Conservation (phyloP, 495 filamentous ascomycete genomes). For the Physcia stellaris region DNA sequence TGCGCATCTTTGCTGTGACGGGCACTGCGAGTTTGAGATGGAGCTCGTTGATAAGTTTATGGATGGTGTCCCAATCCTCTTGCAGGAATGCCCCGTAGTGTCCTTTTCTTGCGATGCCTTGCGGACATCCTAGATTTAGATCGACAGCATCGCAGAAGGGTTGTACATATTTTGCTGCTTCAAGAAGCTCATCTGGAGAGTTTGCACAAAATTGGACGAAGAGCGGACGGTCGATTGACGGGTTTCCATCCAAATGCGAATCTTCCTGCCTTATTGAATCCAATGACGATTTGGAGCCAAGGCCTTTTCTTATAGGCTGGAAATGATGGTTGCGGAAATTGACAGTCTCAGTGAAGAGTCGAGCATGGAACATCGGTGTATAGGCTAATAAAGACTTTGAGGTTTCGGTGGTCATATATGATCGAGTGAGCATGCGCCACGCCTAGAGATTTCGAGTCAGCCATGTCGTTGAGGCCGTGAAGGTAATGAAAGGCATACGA, state of each 20-base stretch:
- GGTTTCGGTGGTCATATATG: conserved; percentile 57
- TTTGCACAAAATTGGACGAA: conserved; percentile 98
- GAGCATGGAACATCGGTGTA: conserved; percentile 89
- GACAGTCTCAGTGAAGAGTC: conserved; percentile 60
- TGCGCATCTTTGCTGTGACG: conserved; percentile 88
- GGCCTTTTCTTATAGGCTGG: conserved; percentile 3
- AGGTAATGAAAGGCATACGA: conserved; percentile 42
- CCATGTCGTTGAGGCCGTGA: background rate
- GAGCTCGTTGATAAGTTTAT: conserved; percentile 60
- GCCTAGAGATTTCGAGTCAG: conserved; percentile 41
- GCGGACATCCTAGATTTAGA: conserved; percentile 94
- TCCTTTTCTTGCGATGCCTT: conserved; percentile 82
- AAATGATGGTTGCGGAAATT: conserved; percentile 50
- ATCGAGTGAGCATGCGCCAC: conserved; percentile 89
- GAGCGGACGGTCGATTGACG: conserved; percentile 66
- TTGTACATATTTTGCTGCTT: conserved; percentile 59
- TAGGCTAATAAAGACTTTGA: conserved; percentile 58
- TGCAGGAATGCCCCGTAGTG: conserved; percentile 92
- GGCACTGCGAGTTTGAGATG: conserved; percentile 61
- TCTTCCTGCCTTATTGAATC: conserved; percentile 8
- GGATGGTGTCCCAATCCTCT: conserved; percentile 78
- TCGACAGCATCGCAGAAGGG: conserved; percentile 92
- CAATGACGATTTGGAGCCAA: background rate
- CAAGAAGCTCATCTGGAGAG: conserved; percentile 59
- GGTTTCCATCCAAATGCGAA: conserved; percentile 72